phyloP scores from a whole-genome alignment of 1,139 yeast genomes.

The Pichia sp. region DNA sequence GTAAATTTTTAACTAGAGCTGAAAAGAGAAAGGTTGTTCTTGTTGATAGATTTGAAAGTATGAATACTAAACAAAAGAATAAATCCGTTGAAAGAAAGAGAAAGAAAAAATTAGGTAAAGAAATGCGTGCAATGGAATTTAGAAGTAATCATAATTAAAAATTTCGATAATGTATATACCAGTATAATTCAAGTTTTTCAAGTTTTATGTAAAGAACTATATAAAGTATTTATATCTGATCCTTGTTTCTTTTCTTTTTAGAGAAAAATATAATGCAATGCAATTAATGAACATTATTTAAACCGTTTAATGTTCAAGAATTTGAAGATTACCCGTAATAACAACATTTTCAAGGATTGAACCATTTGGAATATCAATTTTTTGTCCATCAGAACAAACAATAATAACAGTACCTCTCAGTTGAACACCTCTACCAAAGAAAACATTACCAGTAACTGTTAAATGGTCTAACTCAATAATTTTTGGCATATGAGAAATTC shows the following conservation, averaged over 20 bases:
- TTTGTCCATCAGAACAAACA: conserved; percentile 95
- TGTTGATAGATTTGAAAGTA: conserved; percentile 77
- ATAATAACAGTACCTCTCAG: conserved; percentile 96
- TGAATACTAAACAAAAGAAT: conserved; percentile 79
- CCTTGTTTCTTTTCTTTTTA: not conserved
- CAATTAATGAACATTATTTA: not conserved
- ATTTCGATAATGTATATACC: not conserved
- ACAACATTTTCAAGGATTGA: conserved; percentile 91
- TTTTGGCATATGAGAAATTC: conserved; percentile 94
- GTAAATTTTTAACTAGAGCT: conserved; percentile 65
- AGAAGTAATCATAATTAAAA: conserved; percentile 7
- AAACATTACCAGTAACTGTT: conserved; percentile 95
- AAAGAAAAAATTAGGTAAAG: conserved; percentile 88
- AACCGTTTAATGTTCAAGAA: conserved; percentile 69
- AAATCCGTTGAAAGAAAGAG: conserved; percentile 90
- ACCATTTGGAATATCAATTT: conserved; percentile 96
- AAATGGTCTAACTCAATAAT: conserved; percentile 94
- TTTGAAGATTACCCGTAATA: conserved; percentile 92
- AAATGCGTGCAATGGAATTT: conserved; percentile 73
- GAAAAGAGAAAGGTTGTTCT: conserved; percentile 82
- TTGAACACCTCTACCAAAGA: conserved; percentile 81
- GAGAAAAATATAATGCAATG: not conserved
- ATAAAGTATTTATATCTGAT: not conserved
- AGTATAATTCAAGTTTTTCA: not conserved
- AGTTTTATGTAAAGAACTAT: not conserved